These are phyloP conservation scores for Panicum virgatum DNA, from an alignment of 202 grass and related monocot species.

Conservation along the genomic window DNA sequence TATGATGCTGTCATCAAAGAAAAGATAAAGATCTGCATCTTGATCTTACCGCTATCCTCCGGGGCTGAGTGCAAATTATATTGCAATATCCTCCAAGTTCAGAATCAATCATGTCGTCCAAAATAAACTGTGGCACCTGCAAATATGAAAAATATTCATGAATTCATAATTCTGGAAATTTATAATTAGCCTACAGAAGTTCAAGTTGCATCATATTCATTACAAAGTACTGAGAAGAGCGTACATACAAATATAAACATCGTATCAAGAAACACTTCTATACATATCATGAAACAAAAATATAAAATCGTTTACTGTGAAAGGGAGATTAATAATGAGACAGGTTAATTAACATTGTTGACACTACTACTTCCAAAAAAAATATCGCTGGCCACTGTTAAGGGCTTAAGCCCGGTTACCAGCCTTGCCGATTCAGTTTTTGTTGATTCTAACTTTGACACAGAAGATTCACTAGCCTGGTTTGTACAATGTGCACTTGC, in stretches of 20 bases:
- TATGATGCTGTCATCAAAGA: constrained; percentile 2
- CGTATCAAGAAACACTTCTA: background rate
- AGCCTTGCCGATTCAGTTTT: background rate
- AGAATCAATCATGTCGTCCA: constrained; percentile 96
- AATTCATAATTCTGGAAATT: constrained; percentile 7
- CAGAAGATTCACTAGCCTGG: background rate
- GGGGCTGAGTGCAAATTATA: constrained; percentile 93
- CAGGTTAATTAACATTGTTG: background rate
- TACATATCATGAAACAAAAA: background rate
- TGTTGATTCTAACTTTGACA: background rate
- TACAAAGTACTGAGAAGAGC: background rate
- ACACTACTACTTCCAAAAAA: background rate
- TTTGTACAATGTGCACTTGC: background rate
- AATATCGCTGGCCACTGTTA: background rate
- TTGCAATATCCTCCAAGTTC: constrained; percentile 83
- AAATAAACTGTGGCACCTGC: constrained; percentile 97
- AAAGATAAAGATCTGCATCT: background rate
- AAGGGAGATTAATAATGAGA: background rate
- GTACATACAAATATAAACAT: background rate
- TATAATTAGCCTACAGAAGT: background rate
- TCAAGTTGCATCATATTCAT: background rate
- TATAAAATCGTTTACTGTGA: background rate
- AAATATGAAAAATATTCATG: constrained; percentile 46
- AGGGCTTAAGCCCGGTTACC: background rate
- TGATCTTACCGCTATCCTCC: constrained; percentile 83